Evolutionary conservation across 129 eudicot species (phyloP), one percentile per base, ranked within the genome.

Genomic region (Artemisia tridentata): DNA sequence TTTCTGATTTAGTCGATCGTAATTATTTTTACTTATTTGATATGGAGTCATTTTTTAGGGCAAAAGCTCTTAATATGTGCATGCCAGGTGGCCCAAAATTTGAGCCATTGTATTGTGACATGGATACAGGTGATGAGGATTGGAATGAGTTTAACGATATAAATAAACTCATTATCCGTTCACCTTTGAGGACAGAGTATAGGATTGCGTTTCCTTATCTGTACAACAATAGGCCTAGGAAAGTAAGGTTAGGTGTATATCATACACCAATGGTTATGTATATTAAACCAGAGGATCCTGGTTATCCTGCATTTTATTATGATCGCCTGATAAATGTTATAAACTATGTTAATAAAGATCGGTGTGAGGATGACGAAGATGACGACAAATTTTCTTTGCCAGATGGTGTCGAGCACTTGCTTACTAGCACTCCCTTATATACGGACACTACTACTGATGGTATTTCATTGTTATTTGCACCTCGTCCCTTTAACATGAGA

Each of bases 51-150:
- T 93, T 93, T 72, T 93, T 93, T 65, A 93, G 97, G 0, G 99
- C 99, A 31, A 93, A 93, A 82, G 99, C 99, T 50, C 81, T 93
- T 54, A 93, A 93, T 72, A 93, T 93, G 38, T 31, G 38, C 38
- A 31, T 31, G 5, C 38, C 80, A 89, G 98, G 99, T 64, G 99
- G 99, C 65, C 99, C 99, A 15, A 95, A 95, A 84, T 95, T 95
- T 75, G 99, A 95, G 78, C 99, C 99, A 9, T 68, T 95, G 75
- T 95, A 95, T 72, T 96, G 97, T 64, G 99, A 95, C 89, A 95
- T 95, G 99, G 99, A 95, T 84, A 95, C 90, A 82, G 99, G 99
- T 52, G 99, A 90, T n/a, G 99, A 95, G 71, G 97, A 95, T 77
- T 95, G 99, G 99, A 95, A 95, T 46, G 99, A 95, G 82, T 95